Conservation (phyloP, 108 stramenopile species). For the Stephanodiscus triporus region DNA sequence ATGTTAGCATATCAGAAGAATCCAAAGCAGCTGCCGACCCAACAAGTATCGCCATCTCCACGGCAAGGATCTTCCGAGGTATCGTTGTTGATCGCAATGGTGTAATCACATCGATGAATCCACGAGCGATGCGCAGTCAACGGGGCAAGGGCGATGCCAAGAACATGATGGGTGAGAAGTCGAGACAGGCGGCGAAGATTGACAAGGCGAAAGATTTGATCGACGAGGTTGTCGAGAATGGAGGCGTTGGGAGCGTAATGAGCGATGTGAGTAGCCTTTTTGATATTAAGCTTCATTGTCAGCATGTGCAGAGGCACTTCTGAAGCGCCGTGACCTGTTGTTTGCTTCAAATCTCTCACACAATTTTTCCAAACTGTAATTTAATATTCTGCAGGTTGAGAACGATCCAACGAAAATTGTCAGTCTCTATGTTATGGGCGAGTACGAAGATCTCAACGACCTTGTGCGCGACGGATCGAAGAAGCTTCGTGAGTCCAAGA, state of each 20-base stretch:
- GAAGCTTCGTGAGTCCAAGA: conserved; percentile 72
- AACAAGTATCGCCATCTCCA: conserved; percentile 71
- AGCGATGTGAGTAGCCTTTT: conserved; percentile 5
- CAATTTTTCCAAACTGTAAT: conserved; percentile 3
- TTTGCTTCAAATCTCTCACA: not conserved
- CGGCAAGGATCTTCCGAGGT: conserved; percentile 83
- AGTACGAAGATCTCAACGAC: conserved; percentile 88
- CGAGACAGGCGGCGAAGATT: conserved; percentile 85
- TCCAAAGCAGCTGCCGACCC: not conserved
- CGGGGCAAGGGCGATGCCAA: conserved; percentile 50
- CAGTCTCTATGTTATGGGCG: conserved; percentile 76
- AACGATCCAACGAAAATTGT: conserved; percentile 78
- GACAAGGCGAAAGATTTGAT: conserved; percentile 88
- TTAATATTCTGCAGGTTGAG: conserved; percentile 41
- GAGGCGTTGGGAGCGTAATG: conserved; percentile 53
- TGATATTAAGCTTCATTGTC: not conserved
- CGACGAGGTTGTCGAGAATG: conserved; percentile 70
- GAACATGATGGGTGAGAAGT: conserved; percentile 79
- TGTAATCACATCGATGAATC: conserved; percentile 75
- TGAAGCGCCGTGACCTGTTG: not conserved
- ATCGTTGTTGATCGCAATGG: conserved; percentile 76
- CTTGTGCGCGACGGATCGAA: conserved; percentile 91
- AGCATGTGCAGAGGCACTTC: not conserved
- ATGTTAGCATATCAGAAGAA: conserved; percentile 34
- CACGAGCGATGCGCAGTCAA: conserved; percentile 71